A percentile compares a stretch with the other conserved stretches of the same genome.
Conservation (phyloP, 176 grass and related monocot species). For the Aegilops umbellulata region DNA sequence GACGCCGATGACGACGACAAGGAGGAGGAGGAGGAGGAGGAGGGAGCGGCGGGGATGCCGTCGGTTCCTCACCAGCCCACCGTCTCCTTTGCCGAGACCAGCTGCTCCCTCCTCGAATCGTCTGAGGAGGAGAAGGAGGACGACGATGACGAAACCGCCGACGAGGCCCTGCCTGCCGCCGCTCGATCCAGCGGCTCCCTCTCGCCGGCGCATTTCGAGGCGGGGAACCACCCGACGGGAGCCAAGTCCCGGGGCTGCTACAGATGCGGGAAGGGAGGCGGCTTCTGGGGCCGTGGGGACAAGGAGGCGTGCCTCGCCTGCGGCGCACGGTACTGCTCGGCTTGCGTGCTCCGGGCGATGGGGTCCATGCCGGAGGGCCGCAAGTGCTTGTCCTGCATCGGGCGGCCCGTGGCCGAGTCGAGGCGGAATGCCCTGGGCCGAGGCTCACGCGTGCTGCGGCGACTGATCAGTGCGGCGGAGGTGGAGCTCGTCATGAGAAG, state of each 20-base stretch:
- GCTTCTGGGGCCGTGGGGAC: slow-evolving; percentile 62
- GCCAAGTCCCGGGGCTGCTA: slow-evolving; percentile 56
- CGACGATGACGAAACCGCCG: neutral
- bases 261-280: slow-evolving; percentile 61
- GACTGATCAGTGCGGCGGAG: slow-evolving; percentile 67
- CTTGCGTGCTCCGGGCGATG: slow-evolving; percentile 78
- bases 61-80: slow-evolving; percentile 16
- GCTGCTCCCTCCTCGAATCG: slow-evolving; percentile 45
- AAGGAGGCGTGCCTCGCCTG: slow-evolving; percentile 82
- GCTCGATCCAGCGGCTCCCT: slow-evolving; percentile 37
- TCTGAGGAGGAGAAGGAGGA: slow-evolving; percentile 26
- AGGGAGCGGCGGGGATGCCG: neutral
- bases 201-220: slow-evolving; percentile 30
- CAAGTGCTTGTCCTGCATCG: slow-evolving; percentile 80
- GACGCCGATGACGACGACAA: slow-evolving; percentile 32
- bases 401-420: slow-evolving; percentile 56
- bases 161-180: slow-evolving; percentile 1
- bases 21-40: slow-evolving; percentile 7
- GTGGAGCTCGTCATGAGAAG: slow-evolving; percentile 77
- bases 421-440: slow-evolving; percentile 63
- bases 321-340: slow-evolving; percentile 68
- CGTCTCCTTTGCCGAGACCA: slow-evolving; percentile 48
- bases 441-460: slow-evolving; percentile 63
- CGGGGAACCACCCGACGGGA: neutral
- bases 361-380: slow-evolving; percentile 95